Conservation (phyloP, 148 eudicot species). For the Rhododendron ovatum region DNA sequence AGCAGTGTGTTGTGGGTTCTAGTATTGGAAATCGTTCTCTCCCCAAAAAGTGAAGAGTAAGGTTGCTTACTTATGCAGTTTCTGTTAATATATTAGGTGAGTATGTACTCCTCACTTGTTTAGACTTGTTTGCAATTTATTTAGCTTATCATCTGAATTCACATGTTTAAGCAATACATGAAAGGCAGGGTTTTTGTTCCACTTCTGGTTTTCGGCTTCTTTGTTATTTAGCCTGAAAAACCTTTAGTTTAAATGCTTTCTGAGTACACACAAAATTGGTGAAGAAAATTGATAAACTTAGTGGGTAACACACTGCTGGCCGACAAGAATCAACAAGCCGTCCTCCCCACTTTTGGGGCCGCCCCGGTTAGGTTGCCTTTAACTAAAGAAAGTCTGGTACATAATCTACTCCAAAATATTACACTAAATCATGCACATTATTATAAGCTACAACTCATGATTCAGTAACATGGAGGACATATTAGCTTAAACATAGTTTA, state of each 20-base stretch:
- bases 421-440: neutral
- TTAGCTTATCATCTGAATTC: neutral
- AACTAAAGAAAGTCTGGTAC: slow-evolving; percentile 11
- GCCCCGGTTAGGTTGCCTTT: slow-evolving; percentile 15
- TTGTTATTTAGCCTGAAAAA: neutral
- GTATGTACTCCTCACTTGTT: neutral
- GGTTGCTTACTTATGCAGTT: neutral
- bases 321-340: slow-evolving; percentile 29
- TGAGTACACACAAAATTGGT: neutral
- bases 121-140: neutral
- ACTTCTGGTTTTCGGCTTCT: neutral
- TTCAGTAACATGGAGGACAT: slow-evolving; percentile 34
- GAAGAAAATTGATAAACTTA: slow-evolving; percentile 6
- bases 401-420: slow-evolving; percentile 12
- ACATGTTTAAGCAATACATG: neutral
- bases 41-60: neutral
- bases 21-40: neutral
- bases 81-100: neutral
- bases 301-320: slow-evolving; percentile 21
- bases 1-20: neutral
- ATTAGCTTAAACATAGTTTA: slow-evolving; percentile 14
- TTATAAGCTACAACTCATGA: slow-evolving; percentile 18
- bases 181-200: neutral
- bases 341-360: slow-evolving; percentile 29
- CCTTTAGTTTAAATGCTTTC: neutral